phyloP scores from a whole-genome alignment of 179 eudicot species.

The Beta macrorhiza region DNA sequence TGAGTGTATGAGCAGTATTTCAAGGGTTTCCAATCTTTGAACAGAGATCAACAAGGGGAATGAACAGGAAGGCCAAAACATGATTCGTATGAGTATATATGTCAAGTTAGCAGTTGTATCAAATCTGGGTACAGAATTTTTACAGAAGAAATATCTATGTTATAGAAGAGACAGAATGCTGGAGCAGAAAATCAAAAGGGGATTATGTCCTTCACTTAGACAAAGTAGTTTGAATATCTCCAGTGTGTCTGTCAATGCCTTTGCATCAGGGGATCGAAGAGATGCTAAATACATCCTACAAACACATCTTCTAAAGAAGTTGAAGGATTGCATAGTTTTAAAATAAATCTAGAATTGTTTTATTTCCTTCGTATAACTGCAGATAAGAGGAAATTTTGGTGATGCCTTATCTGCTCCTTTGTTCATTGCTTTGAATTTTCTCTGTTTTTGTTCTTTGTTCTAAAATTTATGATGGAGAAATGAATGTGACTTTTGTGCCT shows the following conservation, averaged over 20 bases:
- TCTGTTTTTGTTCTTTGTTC: too few relatives aligned
- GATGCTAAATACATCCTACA: too few relatives aligned
- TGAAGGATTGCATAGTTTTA: too few relatives aligned
- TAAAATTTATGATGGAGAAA: too few relatives aligned
- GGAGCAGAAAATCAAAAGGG: neutral
- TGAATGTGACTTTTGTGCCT: neutral
- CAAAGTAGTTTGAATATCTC: neutral
- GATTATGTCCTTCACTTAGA: neutral
- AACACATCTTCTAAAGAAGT: too few relatives aligned
- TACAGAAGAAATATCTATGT: neutral
- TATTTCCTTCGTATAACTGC: neutral
- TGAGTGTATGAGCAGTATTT: neutral
- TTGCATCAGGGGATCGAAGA: too few relatives aligned
- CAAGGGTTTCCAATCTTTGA: neutral
- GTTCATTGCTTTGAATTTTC: too few relatives aligned
- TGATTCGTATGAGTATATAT: neutral
- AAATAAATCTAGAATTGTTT: too few relatives aligned
- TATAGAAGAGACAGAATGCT: neutral
- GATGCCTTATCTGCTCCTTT: neutral
- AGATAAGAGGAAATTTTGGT: neutral
- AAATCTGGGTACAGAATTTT: too few relatives aligned
- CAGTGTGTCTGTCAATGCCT: neutral
- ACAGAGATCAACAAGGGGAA: neutral
- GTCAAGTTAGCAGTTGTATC: neutral
- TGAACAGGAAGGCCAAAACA: neutral